These are phyloP conservation scores for Wickerhamiella occidentalis DNA, from an alignment of 805 yeast species.

Conservation along the genomic window DNA sequence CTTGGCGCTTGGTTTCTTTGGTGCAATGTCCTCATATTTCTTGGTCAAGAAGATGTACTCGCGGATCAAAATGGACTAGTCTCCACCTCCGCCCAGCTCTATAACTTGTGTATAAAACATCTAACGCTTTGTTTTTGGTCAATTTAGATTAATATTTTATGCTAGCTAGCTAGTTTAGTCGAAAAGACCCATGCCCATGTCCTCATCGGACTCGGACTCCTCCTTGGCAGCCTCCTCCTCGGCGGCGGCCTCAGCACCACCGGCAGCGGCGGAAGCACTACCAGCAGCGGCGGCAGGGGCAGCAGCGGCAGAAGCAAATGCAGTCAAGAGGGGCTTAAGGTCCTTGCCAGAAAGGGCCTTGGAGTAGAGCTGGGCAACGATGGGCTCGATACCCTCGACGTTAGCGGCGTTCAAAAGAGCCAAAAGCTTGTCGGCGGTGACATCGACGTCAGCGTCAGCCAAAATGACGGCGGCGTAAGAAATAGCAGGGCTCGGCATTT, in stretches of 20 bases:
- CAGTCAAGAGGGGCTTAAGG: constrained; percentile 67
- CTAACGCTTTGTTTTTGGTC: too few species aligned
- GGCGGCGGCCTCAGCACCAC: constrained; percentile 43
- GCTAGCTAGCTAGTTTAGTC: constrained; percentile 38
- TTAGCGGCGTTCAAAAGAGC: constrained; percentile 74
- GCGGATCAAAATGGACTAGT: constrained; percentile 46
- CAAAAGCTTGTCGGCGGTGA: constrained; percentile 75
- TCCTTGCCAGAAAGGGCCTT: constrained; percentile 78
- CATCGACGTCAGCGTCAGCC: constrained; percentile 93
- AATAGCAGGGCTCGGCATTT: constrained; percentile 23
- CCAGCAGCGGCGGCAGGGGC: constrained; percentile 48
- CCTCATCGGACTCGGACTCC: constrained; percentile 57
- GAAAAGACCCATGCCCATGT: constrained; percentile 93
- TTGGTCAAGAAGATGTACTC: constrained; percentile 71
- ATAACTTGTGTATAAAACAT: too few species aligned
- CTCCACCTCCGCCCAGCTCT: too few species aligned
- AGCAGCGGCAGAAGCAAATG: constrained; percentile 53
- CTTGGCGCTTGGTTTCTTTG: constrained; percentile 77
- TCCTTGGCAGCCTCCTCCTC: constrained; percentile 45
- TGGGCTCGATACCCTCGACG: constrained; percentile 40
- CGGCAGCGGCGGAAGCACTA: constrained; percentile 55
- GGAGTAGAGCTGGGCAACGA: constrained; percentile 83
- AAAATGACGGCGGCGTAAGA: constrained; percentile 81
- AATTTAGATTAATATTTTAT: constrained; percentile 7
- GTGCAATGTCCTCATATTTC: constrained; percentile 60